Evolutionary conservation across 2,329 filamentous ascomycete species (phyloP).

Genomic region (Colletotrichum spaethianum): DNA sequence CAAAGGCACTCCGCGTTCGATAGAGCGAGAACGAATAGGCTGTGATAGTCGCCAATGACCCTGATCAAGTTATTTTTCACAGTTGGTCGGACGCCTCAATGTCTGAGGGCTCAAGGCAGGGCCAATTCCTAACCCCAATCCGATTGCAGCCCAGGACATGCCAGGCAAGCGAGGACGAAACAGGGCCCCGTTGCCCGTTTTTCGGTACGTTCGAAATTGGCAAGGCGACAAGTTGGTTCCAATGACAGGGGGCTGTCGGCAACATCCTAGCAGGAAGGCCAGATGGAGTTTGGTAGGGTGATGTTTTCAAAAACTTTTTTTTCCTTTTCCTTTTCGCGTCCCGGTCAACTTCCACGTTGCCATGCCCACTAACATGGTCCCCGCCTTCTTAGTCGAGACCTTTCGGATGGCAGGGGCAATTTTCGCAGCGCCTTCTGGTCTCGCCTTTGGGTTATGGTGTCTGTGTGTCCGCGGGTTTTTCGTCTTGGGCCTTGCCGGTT

Average conservation of each 20-base stretch:
- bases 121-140: slow-evolving; percentile 22
- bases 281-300: slow-evolving; percentile 8
- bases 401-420: background rate
- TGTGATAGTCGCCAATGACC: background rate
- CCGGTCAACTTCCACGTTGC: slow-evolving; percentile 35
- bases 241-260: slow-evolving; percentile 26
- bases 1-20: background rate
- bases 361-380: slow-evolving; percentile 11
- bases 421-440: background rate
- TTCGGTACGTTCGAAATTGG: slow-evolving; percentile 31
- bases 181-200: slow-evolving; percentile 12
- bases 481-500: slow-evolving; percentile 7
- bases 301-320: slow-evolving; percentile 24
- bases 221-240: slow-evolving; percentile 24
- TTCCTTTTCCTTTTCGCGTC: background rate
- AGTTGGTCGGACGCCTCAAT: slow-evolving; percentile 33
- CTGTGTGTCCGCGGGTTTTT: background rate
- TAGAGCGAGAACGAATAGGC: slow-evolving; percentile 1
- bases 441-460: slow-evolving; percentile 1
- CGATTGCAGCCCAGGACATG: slow-evolving; percentile 14
- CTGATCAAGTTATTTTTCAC: slow-evolving; percentile 32
- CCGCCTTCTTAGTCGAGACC: slow-evolving; percentile 4
- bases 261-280: slow-evolving; percentile 30
- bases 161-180: slow-evolving; percentile 19
- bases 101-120: slow-evolving; percentile 35